These are phyloP conservation scores for Rhynchosporium secalis DNA, from an alignment of 2,329 filamentous ascomycete genomes.

Conservation along the genomic window DNA sequence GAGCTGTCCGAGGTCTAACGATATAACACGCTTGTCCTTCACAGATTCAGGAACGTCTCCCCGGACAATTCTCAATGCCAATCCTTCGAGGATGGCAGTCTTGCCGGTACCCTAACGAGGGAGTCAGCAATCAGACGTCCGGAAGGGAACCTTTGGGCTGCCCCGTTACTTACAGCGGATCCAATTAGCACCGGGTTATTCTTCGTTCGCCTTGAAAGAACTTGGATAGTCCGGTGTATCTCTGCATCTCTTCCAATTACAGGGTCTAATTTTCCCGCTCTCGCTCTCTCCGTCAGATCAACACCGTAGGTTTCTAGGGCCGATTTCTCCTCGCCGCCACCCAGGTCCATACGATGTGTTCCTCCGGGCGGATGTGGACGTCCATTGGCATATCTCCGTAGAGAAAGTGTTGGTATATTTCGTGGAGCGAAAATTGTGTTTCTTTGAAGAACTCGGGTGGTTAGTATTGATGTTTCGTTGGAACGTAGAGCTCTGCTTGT, in stretches of 20 bases:
- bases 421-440: slow-evolving; percentile 21
- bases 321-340: slow-evolving; percentile 73
- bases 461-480: slow-evolving; percentile 19
- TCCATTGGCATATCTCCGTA: slow-evolving; percentile 65
- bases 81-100: slow-evolving; percentile 87
- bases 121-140: too few species aligned
- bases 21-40: slow-evolving; percentile 88
- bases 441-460: slow-evolving; percentile 20
- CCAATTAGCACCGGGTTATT: slow-evolving; percentile 90
- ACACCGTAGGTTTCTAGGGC: slow-evolving; percentile 90
- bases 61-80: slow-evolving; percentile 84
- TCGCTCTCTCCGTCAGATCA: slow-evolving; percentile 83
- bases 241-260: slow-evolving; percentile 92
- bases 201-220: slow-evolving; percentile 88
- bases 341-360: slow-evolving; percentile 90
- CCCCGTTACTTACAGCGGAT: slow-evolving; percentile 47
- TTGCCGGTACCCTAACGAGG: slow-evolving; percentile 68
- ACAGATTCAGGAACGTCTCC: slow-evolving; percentile 95
- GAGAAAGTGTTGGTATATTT: slow-evolving; percentile 43
- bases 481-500: slow-evolving; percentile 23
- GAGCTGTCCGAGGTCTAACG: slow-evolving; percentile 83
- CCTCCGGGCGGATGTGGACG: slow-evolving; percentile 85
- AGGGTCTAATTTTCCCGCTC: slow-evolving; percentile 87
- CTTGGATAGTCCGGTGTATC: slow-evolving; percentile 92
- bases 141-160: too few species aligned